Evolutionary conservation across 345 rosid species (phyloP).

Genomic region (Moricandia arvensis): DNA sequence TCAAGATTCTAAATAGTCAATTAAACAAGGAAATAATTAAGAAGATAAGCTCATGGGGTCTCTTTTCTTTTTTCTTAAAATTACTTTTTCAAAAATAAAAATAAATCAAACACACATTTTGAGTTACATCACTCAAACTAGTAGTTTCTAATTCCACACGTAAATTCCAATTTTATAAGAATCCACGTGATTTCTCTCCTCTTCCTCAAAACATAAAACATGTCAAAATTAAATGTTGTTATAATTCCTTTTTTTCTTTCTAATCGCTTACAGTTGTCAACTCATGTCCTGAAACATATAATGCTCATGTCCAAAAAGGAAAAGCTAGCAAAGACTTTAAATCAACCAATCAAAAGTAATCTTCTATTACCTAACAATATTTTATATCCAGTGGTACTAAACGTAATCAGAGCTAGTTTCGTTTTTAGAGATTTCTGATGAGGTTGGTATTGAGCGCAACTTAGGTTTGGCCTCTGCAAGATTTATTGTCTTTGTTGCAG

Average conservation of each 20-base stretch:
- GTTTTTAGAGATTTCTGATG: neutral
- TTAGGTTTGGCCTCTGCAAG: constrained; percentile 34
- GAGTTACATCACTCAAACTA: constrained; percentile 29
- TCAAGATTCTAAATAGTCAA: neutral
- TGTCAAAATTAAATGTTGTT: constrained; percentile 11
- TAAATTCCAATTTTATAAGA: constrained; percentile 18
- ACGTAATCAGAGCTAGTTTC: neutral
- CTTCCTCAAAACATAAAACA: constrained; percentile 9
- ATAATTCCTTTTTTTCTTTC: neutral
- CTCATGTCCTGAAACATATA: constrained; percentile 23
- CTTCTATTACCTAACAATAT: neutral
- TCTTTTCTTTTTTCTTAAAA: neutral
- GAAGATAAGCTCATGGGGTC: neutral
- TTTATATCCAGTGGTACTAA: neutral
- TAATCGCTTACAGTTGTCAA: constrained; percentile 34
- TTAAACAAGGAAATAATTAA: neutral
- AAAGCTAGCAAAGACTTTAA: constrained; percentile 1
- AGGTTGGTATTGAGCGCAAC: constrained; percentile 41
- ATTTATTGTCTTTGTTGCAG: constrained; percentile 45
- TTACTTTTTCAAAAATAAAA: neutral
- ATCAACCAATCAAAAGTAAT: neutral
- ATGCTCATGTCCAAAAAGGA: constrained; percentile 29
- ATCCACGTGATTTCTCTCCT: constrained; percentile 6
- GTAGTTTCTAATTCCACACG: constrained; percentile 42
- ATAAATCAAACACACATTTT: constrained; percentile 2